phyloP scores from a whole-genome alignment of 345 rosid genomes.

The Acer yangbiense region DNA sequence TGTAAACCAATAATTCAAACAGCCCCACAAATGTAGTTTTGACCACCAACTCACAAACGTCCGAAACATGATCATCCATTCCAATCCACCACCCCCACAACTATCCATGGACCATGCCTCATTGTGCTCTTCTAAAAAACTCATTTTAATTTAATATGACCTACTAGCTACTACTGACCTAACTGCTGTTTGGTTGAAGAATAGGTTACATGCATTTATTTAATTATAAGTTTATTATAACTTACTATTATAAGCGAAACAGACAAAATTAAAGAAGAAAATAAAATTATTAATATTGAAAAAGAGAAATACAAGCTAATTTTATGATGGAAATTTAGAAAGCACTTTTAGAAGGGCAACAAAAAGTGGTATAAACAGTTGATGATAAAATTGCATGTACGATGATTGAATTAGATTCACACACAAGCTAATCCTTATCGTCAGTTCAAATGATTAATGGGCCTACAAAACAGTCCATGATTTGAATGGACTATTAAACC shows the following conservation, averaged over 20 bases:
- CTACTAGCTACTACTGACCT: background rate
- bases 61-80: constrained; percentile 1
- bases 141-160: background rate
- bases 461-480: constrained; percentile 17
- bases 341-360: background rate
- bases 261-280: background rate
- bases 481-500: background rate
- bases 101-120: too few relatives aligned
- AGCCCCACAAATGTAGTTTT: constrained; percentile 26
- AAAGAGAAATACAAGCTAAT: background rate
- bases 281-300: background rate
- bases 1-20: constrained; percentile 32
- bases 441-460: constrained; percentile 36
- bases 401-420: background rate
- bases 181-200: constrained; percentile 22
- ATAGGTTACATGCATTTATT: background rate
- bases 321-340: background rate
- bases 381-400: background rate
- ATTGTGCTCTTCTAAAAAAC: background rate
- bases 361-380: background rate
- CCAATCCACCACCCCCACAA: too few relatives aligned
- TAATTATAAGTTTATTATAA: background rate
- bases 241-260: background rate
- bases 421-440: constrained; percentile 9
- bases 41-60: constrained; percentile 16